A percentile compares a stretch with the other conserved stretches of the same genome.
phyloP scores from a whole-genome alignment of 768 basidiomycete genomes.

The Suillus occidentalis region DNA sequence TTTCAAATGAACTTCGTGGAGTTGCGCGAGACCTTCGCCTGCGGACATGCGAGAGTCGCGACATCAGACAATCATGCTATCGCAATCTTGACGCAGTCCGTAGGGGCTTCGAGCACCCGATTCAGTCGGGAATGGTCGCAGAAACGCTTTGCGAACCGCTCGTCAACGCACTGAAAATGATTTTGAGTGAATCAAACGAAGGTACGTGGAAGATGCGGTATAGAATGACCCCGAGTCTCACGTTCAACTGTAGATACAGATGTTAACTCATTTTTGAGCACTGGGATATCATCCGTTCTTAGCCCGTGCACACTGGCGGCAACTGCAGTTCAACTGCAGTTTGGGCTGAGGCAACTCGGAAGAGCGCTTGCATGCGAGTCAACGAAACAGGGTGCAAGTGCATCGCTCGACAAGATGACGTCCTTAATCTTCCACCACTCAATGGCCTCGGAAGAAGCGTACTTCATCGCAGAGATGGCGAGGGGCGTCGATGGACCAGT shows the following conservation, averaged over 20 bases:
- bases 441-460: constrained; percentile 77
- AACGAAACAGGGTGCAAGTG: constrained; percentile 50
- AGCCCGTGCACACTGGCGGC: constrained; percentile 86
- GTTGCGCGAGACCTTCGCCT: constrained; percentile 54
- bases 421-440: constrained; percentile 69
- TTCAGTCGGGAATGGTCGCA: constrained; percentile 47
- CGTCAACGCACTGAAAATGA: constrained; percentile 63
- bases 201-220: constrained; percentile 37
- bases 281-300: constrained; percentile 64
- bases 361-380: constrained; percentile 62
- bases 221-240: constrained; percentile 5
- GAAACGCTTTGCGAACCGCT: constrained; percentile 60
- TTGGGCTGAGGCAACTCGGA: constrained; percentile 72
- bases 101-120: constrained; percentile 63
- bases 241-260: constrained; percentile 35
- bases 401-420: constrained; percentile 65
- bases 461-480: constrained; percentile 82
- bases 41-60: constrained; percentile 56
- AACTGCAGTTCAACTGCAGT: constrained; percentile 76
- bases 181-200: constrained; percentile 62
- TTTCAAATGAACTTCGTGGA: constrained; percentile 50
- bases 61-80: constrained; percentile 77
- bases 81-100: constrained; percentile 72
- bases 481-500: constrained; percentile 65
- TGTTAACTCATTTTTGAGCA: constrained; percentile 50